Evolutionary conservation across 345 rosid species (phyloP), one percentile per base, ranked within the genome.

Genomic region (Carallia pectinifolia): DNA sequence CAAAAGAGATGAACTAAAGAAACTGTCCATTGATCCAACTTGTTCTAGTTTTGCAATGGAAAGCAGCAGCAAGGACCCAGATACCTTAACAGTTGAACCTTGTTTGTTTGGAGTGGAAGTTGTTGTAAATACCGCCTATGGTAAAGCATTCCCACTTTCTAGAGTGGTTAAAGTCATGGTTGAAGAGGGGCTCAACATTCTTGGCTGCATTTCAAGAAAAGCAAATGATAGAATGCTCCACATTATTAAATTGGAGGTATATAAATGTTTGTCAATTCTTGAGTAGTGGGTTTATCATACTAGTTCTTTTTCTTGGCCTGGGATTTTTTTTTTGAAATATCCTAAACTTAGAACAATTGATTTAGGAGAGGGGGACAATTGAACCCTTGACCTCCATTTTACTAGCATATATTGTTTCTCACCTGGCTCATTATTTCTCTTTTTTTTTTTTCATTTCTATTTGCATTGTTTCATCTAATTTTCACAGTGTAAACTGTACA

Each of bases 71-170:
- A 71, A 47, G 6, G 19, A 61, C 50, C 50, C 50, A 61, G 80
- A 74, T 19, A 62, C 23, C 27, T 65, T 80, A 58, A 54, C 66
- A 12, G 81, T 80, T 59, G 66, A 64, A 15, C 69, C 74, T 40
- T 67, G 77, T 68, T 62, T 73, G 27, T 78, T 19, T 34, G 89
- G 87, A 55, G 58, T 78, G 37, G 87, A 86, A 38, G 76, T 81
- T 59, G 76, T 59, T 23, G 48, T 81, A 39, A 71, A 60, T 72
- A 72, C 81, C 38, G 34, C 47, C 13, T 47, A 7, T 39, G 63
- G 30, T 63, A 68, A 68, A 37, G 73, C 76, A 31, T 27, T 85
- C 66, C 69, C 74, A 12, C 76, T 81, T 58, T 86, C 87, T 2
- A 65, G 48, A 61, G 68, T 80, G 44, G 64, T 83, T 66, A 47